These are phyloP conservation scores for Termitomyces sp. DNA, from an alignment of 768 basidiomycete species.

Conservation along the genomic window DNA sequence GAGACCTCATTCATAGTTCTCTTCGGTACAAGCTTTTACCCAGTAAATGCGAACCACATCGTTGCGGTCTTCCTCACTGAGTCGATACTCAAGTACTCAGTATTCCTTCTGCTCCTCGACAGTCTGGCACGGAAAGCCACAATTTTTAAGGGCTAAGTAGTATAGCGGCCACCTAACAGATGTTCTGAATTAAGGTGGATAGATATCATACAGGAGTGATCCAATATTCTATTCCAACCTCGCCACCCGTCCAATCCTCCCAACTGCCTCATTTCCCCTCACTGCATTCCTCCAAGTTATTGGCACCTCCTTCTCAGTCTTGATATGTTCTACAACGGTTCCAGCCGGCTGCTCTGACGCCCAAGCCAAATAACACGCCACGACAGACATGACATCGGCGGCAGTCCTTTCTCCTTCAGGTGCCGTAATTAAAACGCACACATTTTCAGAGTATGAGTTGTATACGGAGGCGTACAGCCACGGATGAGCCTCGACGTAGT, in stretches of 20 bases:
- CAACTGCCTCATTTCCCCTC: conserved; percentile 12
- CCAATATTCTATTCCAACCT: background rate
- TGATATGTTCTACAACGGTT: conserved; percentile 17
- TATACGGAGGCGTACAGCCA: background rate
- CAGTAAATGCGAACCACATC: too few species aligned
- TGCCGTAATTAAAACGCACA: conserved; percentile 18
- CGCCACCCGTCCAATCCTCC: conserved; percentile 14
- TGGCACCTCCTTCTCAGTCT: conserved; percentile 16
- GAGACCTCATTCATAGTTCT: too few species aligned
- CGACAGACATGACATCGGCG: conserved; percentile 21
- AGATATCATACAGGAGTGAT: background rate
- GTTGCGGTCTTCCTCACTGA: too few species aligned
- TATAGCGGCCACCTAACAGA: too few species aligned
- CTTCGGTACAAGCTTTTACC: too few species aligned
- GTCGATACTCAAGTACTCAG: too few species aligned
- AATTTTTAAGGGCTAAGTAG: too few species aligned
- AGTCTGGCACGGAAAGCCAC: too few species aligned
- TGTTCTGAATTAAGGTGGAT: too few species aligned
- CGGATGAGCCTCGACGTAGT: conserved; percentile 18
- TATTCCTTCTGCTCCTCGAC: too few species aligned
- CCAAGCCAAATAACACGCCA: conserved; percentile 20
- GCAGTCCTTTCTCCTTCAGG: conserved; percentile 13
- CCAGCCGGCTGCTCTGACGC: conserved; percentile 16
- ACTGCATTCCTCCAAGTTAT: conserved; percentile 18
- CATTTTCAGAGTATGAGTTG: conserved; percentile 4